Evolutionary conservation across 441 rosid species (phyloP).

Genomic region (Viola pubescens): DNA sequence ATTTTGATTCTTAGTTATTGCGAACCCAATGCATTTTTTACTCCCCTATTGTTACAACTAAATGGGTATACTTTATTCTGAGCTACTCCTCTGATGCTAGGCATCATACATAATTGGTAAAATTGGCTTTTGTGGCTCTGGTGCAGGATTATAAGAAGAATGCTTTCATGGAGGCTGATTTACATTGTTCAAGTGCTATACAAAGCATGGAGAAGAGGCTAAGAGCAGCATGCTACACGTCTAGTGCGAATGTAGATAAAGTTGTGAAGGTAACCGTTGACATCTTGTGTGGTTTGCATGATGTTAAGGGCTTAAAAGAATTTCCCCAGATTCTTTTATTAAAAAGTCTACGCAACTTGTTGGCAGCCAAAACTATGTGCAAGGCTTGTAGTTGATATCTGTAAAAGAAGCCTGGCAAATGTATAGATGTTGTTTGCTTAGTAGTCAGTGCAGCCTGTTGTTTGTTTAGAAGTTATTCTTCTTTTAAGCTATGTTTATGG

Average conservation of each 20-base stretch:
- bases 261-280: constrained; percentile 58
- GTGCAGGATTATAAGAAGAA: constrained; percentile 77
- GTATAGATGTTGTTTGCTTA: no score
- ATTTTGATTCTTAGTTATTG: no score
- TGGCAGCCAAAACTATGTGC: no score
- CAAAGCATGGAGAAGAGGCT: constrained; percentile 91
- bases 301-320: background rate
- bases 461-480: no score
- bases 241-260: constrained; percentile 68
- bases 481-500: no score
- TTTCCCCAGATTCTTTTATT: background rate
- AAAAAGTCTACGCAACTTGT: no score
- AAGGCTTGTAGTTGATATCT: no score
- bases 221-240: constrained; percentile 90
- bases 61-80: background rate
- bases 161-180: constrained; percentile 86
- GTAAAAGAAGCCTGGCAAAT: no score
- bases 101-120: background rate
- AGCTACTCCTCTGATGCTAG: background rate
- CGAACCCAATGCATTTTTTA: no score
- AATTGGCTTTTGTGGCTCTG: background rate
- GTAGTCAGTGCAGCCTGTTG: no score
- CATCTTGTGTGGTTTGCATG: background rate
- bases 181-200: constrained; percentile 56
- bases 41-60: no score